Base-by-base conservation (phyloP, 2,329 filamentous ascomycete genomes). In the Aspergillus ruber region DNA sequence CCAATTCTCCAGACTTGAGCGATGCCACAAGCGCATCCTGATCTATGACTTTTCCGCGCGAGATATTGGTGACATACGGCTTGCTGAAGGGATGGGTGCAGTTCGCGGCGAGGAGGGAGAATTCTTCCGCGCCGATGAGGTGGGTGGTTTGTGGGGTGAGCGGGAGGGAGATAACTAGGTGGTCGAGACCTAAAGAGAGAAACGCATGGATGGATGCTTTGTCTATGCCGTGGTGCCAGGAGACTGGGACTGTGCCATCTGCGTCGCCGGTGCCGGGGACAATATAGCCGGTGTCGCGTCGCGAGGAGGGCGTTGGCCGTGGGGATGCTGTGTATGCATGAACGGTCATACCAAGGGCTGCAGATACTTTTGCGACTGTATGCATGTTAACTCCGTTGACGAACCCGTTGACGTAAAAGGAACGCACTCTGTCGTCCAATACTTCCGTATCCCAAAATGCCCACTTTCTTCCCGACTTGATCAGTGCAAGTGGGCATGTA, bases 241-340 rank as follows among this genome's bases (percentile, higher is more conserved):
- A 74, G 2, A 60, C 66, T 0, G 81, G 81, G 6, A 82, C 67
- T 1, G 57, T 64, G 32, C 81, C 81, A 35, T 82, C 75, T 9
- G 71, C 66, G 55, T 83, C 81, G 8, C 81, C 81, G 0, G 85
- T 86, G 0, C 83, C 81, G 0, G 82, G 80, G 0, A 88, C 80
- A 29, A 84, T 79, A 68, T 84, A 91, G 5, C 81, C 79, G 12
- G 69, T 62, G 65, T 91, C 86, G 23, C 67, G 72, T 40, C 78
- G 78, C 1, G 82, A 84, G 46, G 83, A 82, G 0, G 82, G 77
- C 0, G 85, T 88, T 7, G 72, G 64, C n/a, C 84, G 82, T 1
- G 84, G 79, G 21, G 80, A 80, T 0, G 86, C 82, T 0, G 86
- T 91, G 70, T 86, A 90, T 1, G 86, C 87, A 60, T 89, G 74